Base-by-base conservation (phyloP, 495 filamentous ascomycete genomes). In the Penicillium maclennaniae region DNA sequence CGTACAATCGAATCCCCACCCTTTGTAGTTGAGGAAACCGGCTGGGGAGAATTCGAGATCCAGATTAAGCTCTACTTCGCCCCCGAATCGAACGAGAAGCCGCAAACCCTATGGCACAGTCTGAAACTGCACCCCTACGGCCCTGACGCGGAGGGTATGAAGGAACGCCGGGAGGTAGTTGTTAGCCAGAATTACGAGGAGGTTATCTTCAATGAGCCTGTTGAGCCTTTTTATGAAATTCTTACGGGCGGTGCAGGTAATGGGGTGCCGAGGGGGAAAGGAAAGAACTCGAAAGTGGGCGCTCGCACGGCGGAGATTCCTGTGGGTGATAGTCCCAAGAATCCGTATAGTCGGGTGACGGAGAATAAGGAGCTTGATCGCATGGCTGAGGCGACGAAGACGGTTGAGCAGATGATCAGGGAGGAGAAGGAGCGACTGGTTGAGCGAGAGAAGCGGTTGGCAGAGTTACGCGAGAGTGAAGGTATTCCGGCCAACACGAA, bases 31-130 rank as follows among this genome's bases (percentile, higher is more conserved):
- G 79, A 79, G 46, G 93, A 97, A 70, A 96, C 92, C 0, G 93
- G 93, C 36, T 98, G 92, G 90, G 93, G 93, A 59, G 93, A 96
- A 75, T 98, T 98, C 75, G 88, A 93, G 63, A 92, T 97, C 56
- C 86, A 89, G 52, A 87, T 98, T 65, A 89, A 95, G 62, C 73
- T 98, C 0, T 92, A 91, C 74, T 97, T 96, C 69, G 82, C 88
- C 19, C 82, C 86, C 19, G 88, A 95, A 59, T 86, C 84, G 31
- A 79, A 77, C 62, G 93, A 97, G 73, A 97, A 97, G 70, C 87
- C 92, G 10, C 87, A 93, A 71, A 93, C 89, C 0, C 75, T 95
- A 0, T 93, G 89, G 73, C 93, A 97, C 66, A 87, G 87, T 61
- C 73, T 98, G 48, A 89, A 93, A 45, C 79, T 98, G 15, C 92